phyloP scores from a whole-genome alignment of 2,329 filamentous ascomycete species.

The Ophiostoma sp. region DNA sequence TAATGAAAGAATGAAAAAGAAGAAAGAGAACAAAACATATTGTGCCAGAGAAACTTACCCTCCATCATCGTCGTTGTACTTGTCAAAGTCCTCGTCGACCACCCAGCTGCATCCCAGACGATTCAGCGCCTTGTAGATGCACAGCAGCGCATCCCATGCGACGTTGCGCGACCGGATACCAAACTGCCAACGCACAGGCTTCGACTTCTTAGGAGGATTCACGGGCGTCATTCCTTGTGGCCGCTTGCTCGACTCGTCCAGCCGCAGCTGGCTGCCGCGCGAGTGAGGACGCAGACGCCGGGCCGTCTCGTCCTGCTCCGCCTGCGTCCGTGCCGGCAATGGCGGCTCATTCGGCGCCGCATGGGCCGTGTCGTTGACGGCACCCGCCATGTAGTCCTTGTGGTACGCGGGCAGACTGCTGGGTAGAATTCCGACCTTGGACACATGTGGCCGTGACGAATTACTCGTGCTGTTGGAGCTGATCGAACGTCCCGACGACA shows the following conservation, averaged over 20 bases:
- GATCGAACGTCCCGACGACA: conserved; percentile 51
- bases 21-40: too few relatives aligned
- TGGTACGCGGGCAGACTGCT: conserved; percentile 89
- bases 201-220: conserved; percentile 61
- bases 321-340: conserved; percentile 51
- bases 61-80: conserved; percentile 40
- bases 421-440: conserved; percentile 85
- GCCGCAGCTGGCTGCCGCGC: conserved; percentile 60
- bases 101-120: conserved; percentile 90
- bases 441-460: conserved; percentile 57
- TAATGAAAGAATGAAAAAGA: too few relatives aligned
- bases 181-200: conserved; percentile 93
- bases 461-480: conserved; percentile 45
- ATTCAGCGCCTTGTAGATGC: conserved; percentile 85
- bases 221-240: conserved; percentile 60
- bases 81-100: conserved; percentile 54
- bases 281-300: conserved; percentile 81
- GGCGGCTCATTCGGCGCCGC: conserved; percentile 46
- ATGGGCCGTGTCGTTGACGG: conserved; percentile 43
- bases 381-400: conserved; percentile 71
- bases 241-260: conserved; percentile 58
- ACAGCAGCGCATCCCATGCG: conserved; percentile 88
- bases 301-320: conserved; percentile 75
- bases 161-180: conserved; percentile 92
- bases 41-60: too few relatives aligned